Percentiles rank a stretch among this genome's conserved stretches.
phyloP scores from a whole-genome alignment of 805 yeast species.

The Wickerhamomyces xylosicus region DNA sequence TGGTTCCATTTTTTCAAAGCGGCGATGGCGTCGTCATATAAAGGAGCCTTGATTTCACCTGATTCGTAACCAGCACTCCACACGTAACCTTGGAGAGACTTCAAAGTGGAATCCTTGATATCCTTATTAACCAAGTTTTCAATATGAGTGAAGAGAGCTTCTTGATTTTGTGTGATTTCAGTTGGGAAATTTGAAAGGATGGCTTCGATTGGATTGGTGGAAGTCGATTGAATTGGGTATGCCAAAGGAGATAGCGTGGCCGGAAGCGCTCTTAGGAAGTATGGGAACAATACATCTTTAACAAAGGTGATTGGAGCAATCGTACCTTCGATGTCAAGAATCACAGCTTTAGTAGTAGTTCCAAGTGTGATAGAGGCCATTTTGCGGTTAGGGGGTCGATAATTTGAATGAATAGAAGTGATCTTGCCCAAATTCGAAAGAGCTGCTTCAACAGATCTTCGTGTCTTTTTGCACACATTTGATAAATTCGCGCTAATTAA shows the following conservation, averaged over 20 bases:
- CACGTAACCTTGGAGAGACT: conserved; percentile 71
- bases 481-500: no score
- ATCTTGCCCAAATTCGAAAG: no score
- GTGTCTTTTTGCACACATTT: no score
- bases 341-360: conserved; percentile 20
- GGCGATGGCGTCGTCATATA: conserved; percentile 61
- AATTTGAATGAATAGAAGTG: no score
- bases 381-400: neutral
- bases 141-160: conserved; percentile 36
- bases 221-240: conserved; percentile 17
- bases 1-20: conserved; percentile 36
- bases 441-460: no score
- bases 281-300: conserved; percentile 68
- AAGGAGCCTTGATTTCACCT: conserved; percentile 72
- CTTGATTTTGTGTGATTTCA: conserved; percentile 16
- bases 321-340: conserved; percentile 87
- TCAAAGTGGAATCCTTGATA: conserved; percentile 67
- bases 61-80: conserved; percentile 74
- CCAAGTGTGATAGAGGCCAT: neutral
- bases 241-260: conserved; percentile 19
- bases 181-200: conserved; percentile 14
- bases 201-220: conserved; percentile 17
- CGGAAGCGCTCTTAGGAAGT: conserved; percentile 47
- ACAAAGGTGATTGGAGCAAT: conserved; percentile 89
- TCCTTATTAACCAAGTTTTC: conserved; percentile 49